phyloP scores from a whole-genome alignment of 305 asterid species.

The Fraxinus dipetala region DNA sequence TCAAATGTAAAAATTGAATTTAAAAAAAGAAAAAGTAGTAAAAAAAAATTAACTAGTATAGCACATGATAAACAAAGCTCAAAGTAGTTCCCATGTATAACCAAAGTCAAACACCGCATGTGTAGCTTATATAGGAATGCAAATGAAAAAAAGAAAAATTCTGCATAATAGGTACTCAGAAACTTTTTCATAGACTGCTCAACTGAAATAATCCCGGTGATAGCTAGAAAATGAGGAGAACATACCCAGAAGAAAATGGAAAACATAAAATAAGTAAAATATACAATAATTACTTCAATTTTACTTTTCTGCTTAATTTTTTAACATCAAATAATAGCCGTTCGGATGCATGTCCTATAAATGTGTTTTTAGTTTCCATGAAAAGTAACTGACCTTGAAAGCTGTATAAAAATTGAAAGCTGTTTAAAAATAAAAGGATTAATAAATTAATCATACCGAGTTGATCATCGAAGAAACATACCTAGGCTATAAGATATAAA shows the following conservation, averaged over 20 bases:
- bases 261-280: background rate
- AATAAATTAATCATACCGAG: background rate
- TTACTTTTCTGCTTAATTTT: background rate
- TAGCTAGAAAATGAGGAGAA: background rate
- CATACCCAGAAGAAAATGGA: background rate
- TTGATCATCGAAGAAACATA: background rate
- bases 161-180: background rate
- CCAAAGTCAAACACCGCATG: background rate
- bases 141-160: background rate
- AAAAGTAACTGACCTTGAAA: background rate
- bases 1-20: slow-evolving; percentile 8
- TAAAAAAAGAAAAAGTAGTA: background rate
- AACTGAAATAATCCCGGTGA: background rate
- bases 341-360: background rate
- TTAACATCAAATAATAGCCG: background rate
- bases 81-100: background rate
- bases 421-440: background rate
- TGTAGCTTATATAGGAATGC: background rate
- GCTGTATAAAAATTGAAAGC: background rate
- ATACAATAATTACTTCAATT: background rate
- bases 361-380: background rate
- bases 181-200: background rate
- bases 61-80: background rate
- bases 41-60: background rate
- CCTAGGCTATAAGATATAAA: background rate